Conservation (phyloP, 371 early-diverging fungal species). For the Mortierella sp. region DNA sequence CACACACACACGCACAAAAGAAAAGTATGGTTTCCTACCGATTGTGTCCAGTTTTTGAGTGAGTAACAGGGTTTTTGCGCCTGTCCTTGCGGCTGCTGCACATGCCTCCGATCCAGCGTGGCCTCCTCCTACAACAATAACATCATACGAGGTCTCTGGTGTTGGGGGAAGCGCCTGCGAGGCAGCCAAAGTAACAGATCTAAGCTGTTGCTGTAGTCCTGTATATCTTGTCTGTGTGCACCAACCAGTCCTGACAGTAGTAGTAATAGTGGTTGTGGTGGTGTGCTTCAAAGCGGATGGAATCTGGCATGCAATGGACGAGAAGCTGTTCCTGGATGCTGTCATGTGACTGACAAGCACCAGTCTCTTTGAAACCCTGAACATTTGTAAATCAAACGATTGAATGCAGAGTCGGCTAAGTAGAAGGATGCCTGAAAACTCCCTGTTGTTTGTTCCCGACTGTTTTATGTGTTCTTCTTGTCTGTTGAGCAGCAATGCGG, state of each 20-base stretch:
- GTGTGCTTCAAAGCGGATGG: slow-evolving; percentile 1
- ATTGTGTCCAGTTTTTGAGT: slow-evolving; percentile 84
- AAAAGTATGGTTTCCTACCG: too few species aligned
- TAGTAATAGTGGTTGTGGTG: not conserved
- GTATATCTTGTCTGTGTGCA: not conserved
- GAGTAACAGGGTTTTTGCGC: slow-evolving; percentile 80
- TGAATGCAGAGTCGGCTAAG: too few species aligned
- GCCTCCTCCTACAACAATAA: slow-evolving; percentile 88
- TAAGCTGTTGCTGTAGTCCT: slow-evolving; percentile 27
- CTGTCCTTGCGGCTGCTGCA: slow-evolving; percentile 85
- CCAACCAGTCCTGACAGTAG: too few species aligned
- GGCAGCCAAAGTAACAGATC: slow-evolving; percentile 48
- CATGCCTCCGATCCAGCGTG: slow-evolving; percentile 91
- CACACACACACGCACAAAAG: too few species aligned
- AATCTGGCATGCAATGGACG: slow-evolving; percentile 6
- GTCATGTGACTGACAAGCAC: slow-evolving; percentile 13
- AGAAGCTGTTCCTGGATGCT: slow-evolving; percentile 14
- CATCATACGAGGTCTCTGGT: slow-evolving; percentile 64
- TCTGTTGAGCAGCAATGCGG: too few species aligned
- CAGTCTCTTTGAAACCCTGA: slow-evolving; percentile 3
- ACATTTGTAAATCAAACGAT: too few species aligned
- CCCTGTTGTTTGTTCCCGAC: too few species aligned
- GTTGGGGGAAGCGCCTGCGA: slow-evolving; percentile 43
- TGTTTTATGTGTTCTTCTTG: too few species aligned
- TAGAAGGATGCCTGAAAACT: too few species aligned